phyloP scores from a whole-genome alignment of 2,329 filamentous ascomycete species.

The Aspergillus fumigatiaffinis region DNA sequence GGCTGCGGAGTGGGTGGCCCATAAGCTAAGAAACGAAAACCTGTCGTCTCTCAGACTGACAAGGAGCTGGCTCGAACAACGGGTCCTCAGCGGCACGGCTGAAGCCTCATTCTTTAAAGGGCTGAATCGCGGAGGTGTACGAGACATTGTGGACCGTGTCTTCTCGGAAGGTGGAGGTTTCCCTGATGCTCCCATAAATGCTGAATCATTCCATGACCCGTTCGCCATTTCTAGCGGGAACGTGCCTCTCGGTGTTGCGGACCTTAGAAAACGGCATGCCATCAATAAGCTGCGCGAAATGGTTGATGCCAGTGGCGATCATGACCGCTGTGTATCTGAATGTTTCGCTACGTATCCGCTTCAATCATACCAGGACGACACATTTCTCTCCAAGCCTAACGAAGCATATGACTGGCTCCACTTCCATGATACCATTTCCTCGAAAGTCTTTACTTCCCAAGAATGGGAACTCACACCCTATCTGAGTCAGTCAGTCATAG shows the following conservation, averaged over 20 bases:
- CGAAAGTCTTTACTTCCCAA: slow-evolving; percentile 73
- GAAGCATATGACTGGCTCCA: slow-evolving; percentile 90
- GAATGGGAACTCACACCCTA: slow-evolving; percentile 92
- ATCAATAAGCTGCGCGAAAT: slow-evolving; percentile 58
- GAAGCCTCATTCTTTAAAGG: slow-evolving; percentile 53
- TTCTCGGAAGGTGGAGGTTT: slow-evolving; percentile 64
- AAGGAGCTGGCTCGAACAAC: slow-evolving; percentile 57
- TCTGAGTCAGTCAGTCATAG: slow-evolving; percentile 78
- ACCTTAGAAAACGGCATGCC: slow-evolving; percentile 57
- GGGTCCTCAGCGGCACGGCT: slow-evolving; percentile 51
- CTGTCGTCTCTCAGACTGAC: slow-evolving; percentile 46
- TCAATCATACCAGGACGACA: slow-evolving; percentile 90
- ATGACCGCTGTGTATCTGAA: slow-evolving; percentile 61
- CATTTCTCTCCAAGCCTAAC: slow-evolving; percentile 81
- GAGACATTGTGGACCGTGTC: slow-evolving; percentile 63
- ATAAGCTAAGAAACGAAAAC: slow-evolving; percentile 50
- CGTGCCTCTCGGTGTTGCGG: slow-evolving; percentile 53
- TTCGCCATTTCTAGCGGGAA: slow-evolving; percentile 24
- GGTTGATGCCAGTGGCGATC: slow-evolving; percentile 59
- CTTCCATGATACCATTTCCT: slow-evolving; percentile 82
- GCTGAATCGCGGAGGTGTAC: slow-evolving; percentile 59
- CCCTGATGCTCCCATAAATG: slow-evolving; percentile 40
- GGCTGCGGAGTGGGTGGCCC: slow-evolving; percentile 62
- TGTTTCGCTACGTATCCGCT: slow-evolving; percentile 83
- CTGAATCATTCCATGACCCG: slow-evolving; percentile 35